These are phyloP conservation scores for Cutaneotrichosporon curvatum DNA, from an alignment of 1,284 basidiomycete genomes.

Conservation along the genomic window DNA sequence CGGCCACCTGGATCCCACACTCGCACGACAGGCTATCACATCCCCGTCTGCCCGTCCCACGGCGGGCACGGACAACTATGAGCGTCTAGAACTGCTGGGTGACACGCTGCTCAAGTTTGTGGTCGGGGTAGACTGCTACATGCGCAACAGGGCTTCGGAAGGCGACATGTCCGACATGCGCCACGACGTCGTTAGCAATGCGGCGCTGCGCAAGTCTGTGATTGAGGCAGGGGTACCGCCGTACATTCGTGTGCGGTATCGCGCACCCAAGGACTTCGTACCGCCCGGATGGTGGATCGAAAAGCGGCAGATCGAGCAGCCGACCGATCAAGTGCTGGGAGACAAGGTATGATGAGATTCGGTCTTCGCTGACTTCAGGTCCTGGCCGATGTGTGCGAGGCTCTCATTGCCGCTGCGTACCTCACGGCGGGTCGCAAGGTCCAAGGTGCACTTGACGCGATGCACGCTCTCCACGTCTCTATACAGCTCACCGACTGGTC, in stretches of 20 bases:
- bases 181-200: constrained; percentile 25
- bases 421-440: constrained; percentile 18
- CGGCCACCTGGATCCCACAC: constrained; percentile 3
- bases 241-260: constrained; percentile 25
- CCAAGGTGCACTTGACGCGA: constrained; percentile 23
- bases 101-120: constrained; percentile 36
- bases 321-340: constrained; percentile 19
- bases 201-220: constrained; percentile 17
- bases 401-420: constrained; percentile 34
- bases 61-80: constrained; percentile 20
- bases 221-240: constrained; percentile 20
- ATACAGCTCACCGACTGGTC: constrained; percentile 14
- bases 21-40: constrained; percentile 25
- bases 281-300: constrained; percentile 25
- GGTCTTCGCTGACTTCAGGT: constrained; percentile 16
- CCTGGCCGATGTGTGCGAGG: constrained; percentile 37
- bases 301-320: background rate
- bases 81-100: constrained; percentile 39
- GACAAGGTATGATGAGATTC: constrained; percentile 27
- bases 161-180: constrained; percentile 17
- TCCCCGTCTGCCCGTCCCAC: constrained; percentile 8
- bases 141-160: constrained; percentile 5
- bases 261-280: constrained; percentile 22
- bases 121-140: constrained; percentile 17
- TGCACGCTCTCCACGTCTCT: constrained; percentile 20